A percentile compares a stretch with the other conserved stretches of the same genome.
These are phyloP conservation scores for Stagonosporopsis chrysanthemi DNA, from an alignment of 2,329 filamentous ascomycete genomes.

Conservation along the genomic window DNA sequence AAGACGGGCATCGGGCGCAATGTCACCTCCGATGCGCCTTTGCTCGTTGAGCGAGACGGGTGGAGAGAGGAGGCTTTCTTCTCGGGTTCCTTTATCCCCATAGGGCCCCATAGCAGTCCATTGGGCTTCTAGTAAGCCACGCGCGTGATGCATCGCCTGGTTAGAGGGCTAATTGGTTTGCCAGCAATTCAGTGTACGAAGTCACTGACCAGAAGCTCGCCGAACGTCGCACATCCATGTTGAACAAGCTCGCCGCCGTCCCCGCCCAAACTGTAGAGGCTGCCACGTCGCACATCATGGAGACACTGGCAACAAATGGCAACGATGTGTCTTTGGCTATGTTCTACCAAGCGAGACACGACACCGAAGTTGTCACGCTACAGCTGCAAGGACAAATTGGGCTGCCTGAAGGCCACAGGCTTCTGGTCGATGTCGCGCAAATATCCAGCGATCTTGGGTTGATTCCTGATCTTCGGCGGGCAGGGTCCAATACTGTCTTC, in stretches of 20 bases:
- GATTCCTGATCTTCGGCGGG: conserved; percentile 28
- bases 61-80: conserved; percentile 38
- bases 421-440: conserved; percentile 26
- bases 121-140: conserved; percentile 33
- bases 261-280: conserved; percentile 18
- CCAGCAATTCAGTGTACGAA: conserved; percentile 34
- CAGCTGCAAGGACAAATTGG: conserved; percentile 33
- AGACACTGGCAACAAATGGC: conserved; percentile 27
- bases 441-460: conserved; percentile 26
- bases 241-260: conserved; percentile 34
- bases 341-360: conserved; percentile 27
- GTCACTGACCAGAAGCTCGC: conserved; percentile 33
- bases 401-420: conserved; percentile 30
- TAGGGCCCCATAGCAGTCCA: conserved; percentile 24
- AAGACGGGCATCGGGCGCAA: conserved; percentile 27
- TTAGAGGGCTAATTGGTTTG: background rate
- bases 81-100: conserved; percentile 34
- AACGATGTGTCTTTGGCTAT: conserved; percentile 36
- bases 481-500: conserved; percentile 14
- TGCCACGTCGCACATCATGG: conserved; percentile 28
- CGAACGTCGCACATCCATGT: conserved; percentile 34
- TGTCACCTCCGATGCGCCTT: conserved; percentile 23
- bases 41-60: conserved; percentile 32
- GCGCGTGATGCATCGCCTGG: no score
- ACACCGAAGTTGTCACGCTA: conserved; percentile 11